Evolutionary conservation across 192 early-diverging fungal species (phyloP).

Genomic region (Haplosporangium gracile): DNA sequence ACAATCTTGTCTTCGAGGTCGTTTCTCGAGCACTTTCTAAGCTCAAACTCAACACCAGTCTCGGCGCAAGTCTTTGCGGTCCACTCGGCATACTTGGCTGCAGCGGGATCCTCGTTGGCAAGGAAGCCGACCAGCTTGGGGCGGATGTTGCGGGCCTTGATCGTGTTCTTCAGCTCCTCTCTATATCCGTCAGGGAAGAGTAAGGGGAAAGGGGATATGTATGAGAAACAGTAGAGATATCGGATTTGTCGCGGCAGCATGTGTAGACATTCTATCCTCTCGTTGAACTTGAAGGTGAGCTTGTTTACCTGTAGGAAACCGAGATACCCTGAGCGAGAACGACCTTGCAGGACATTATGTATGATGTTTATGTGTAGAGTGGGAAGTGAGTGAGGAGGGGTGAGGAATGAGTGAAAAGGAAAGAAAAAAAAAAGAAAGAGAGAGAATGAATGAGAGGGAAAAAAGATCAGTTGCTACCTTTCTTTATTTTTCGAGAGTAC

Average conservation of each 20-base stretch:
- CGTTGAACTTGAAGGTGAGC: background rate
- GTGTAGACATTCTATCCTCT: conserved; percentile 13
- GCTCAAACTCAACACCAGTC: conserved; percentile 92
- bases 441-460: background rate
- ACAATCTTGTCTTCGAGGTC: conserved; percentile 88
- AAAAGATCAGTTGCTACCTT: background rate
- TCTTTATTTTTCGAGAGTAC: background rate
- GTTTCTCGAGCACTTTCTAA: conserved; percentile 84
- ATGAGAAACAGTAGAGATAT: background rate
- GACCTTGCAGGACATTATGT: conserved; percentile 64
- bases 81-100: conserved; percentile 95
- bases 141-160: conserved; percentile 70
- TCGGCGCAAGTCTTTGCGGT: conserved; percentile 94
- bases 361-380: background rate
- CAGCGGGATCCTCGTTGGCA: conserved; percentile 94
- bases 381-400: background rate
- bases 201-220: background rate
- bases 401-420: background rate
- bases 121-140: conserved; percentile 94
- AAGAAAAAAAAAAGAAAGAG: background rate
- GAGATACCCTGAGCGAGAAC: conserved; percentile 75
- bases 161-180: conserved; percentile 71
- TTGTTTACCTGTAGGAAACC: conserved; percentile 71
- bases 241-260: background rate
- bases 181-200: conserved; percentile 33